These are phyloP conservation scores for Fraxinus ornus DNA, from an alignment of 305 asterid species.

Conservation along the genomic window DNA sequence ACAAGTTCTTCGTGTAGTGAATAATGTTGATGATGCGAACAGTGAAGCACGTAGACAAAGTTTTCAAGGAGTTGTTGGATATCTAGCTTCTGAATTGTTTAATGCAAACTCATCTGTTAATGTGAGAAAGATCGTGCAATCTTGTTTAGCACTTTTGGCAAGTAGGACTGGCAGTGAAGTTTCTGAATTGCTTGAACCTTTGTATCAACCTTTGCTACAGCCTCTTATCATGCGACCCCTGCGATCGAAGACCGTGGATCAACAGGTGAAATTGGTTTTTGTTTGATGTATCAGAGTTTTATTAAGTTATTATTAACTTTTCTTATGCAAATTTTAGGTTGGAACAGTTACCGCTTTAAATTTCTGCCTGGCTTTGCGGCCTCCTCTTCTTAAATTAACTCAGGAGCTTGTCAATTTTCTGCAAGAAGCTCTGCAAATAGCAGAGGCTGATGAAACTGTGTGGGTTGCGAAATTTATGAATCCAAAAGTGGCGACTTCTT, in stretches of 20 bases:
- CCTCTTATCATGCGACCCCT: conserved; percentile 89
- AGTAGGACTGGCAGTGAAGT: conserved; percentile 99
- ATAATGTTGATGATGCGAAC: conserved; percentile 96
- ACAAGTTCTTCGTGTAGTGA: conserved; percentile 96
- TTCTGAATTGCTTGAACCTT: conserved; percentile 95
- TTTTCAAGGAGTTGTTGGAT: conserved; percentile 94
- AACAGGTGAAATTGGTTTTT: conserved; percentile 63
- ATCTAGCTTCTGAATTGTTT: conserved; percentile 87
- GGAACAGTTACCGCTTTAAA: conserved; percentile 96
- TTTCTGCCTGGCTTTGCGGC: conserved; percentile 98
- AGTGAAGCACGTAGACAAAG: conserved; percentile 90
- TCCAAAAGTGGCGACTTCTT: conserved; percentile 87
- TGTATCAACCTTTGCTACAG: conserved; percentile 90
- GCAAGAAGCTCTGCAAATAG: conserved; percentile 98
- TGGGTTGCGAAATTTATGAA: conserved; percentile 94
- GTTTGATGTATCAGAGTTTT: conserved; percentile 19
- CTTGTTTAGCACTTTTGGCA: conserved; percentile 97
- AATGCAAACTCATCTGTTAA: conserved; percentile 84
- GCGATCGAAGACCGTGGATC: conserved; percentile 94
- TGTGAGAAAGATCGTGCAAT: conserved; percentile 94
- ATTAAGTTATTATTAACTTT: conserved; percentile 23
- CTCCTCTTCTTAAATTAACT: conserved; percentile 95
- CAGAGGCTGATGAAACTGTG: conserved; percentile 91
- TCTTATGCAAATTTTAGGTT: conserved; percentile 53
- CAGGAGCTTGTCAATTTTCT: conserved; percentile 86